Percentiles rank a stretch among this genome's conserved stretches.
phyloP scores from a whole-genome alignment of 2,329 filamentous ascomycete species.

The Penicillium sp. region DNA sequence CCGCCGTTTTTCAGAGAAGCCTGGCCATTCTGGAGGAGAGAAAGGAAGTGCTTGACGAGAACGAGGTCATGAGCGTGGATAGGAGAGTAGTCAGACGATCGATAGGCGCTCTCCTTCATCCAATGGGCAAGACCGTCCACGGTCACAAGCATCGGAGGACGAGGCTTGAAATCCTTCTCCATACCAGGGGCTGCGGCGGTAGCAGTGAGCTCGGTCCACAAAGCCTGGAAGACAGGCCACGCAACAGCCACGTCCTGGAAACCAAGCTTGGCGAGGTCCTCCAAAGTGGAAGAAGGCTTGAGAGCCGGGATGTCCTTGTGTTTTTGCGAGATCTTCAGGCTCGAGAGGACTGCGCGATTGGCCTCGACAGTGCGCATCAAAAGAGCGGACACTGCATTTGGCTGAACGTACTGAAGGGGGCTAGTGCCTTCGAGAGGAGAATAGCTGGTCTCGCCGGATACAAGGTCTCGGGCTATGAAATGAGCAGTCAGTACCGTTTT shows the following conservation, averaged over 20 bases:
- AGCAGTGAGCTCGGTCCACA: conserved; percentile 71
- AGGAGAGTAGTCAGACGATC: conserved; percentile 59
- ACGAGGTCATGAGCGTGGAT: conserved; percentile 84
- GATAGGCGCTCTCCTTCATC: conserved; percentile 73
- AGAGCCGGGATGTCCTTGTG: conserved; percentile 57
- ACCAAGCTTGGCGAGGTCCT: conserved; percentile 61
- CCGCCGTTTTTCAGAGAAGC: conserved; percentile 63
- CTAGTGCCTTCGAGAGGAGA: conserved; percentile 55
- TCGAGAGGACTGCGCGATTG: conserved; percentile 60
- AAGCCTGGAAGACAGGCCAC: conserved; percentile 71
- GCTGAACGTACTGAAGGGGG: conserved; percentile 64
- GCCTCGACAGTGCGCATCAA: conserved; percentile 66
- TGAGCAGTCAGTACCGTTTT: conserved; percentile 13
- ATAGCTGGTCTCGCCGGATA: conserved; percentile 76
- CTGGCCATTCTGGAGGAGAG: conserved; percentile 50
- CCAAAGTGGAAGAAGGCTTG: conserved; percentile 55
- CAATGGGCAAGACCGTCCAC: conserved; percentile 76
- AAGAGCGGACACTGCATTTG: conserved; percentile 67
- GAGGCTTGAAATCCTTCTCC: conserved; percentile 40
- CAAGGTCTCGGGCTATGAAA: conserved; percentile 66
- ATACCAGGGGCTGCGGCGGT: conserved; percentile 40
- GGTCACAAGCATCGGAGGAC: conserved; percentile 64
- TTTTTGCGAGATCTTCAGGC: conserved; percentile 45
- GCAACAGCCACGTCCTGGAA: conserved; percentile 70
- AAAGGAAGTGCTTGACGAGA: conserved; percentile 67